Evolutionary conservation across 1,284 basidiomycete genomes (phyloP).

Genomic region (Hypsizygus ulmarius): DNA sequence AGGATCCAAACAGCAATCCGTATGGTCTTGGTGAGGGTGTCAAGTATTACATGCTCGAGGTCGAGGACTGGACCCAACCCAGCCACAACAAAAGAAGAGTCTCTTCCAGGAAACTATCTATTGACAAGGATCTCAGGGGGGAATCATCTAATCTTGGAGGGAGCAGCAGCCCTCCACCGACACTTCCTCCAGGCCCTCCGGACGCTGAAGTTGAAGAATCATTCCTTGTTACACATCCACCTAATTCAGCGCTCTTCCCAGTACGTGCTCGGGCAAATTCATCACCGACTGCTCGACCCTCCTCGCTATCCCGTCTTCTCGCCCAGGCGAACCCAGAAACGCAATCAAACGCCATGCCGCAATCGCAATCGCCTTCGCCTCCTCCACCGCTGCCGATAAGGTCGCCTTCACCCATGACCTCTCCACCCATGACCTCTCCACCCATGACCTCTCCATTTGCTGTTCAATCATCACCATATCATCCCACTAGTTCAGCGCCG

Average conservation of each 20-base stretch:
- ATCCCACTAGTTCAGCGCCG: slow-evolving; percentile 27
- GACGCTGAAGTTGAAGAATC: slow-evolving; percentile 67
- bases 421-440: slow-evolving; percentile 32
- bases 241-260: slow-evolving; percentile 63
- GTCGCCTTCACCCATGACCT: slow-evolving; percentile 30
- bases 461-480: slow-evolving; percentile 29
- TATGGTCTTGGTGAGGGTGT: slow-evolving; percentile 87
- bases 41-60: slow-evolving; percentile 91
- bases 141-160: slow-evolving; percentile 10
- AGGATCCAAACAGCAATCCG: slow-evolving; percentile 74
- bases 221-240: slow-evolving; percentile 57
- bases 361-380: slow-evolving; percentile 32
- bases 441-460: slow-evolving; percentile 32
- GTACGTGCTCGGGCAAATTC: slow-evolving; percentile 62
- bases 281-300: slow-evolving; percentile 64
- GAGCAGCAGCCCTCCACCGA: slow-evolving; percentile 27
- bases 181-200: slow-evolving; percentile 52
- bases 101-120: slow-evolving; percentile 49
- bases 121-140: slow-evolving; percentile 35
- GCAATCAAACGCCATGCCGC: slow-evolving; percentile 28
- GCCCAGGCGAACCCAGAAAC: slow-evolving; percentile 61
- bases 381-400: slow-evolving; percentile 25
- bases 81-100: slow-evolving; percentile 58
- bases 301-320: slow-evolving; percentile 70
- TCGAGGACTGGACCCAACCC: slow-evolving; percentile 88